Evolutionary conservation across 768 basidiomycete species (phyloP).

Genomic region (Harrya chromipes): DNA sequence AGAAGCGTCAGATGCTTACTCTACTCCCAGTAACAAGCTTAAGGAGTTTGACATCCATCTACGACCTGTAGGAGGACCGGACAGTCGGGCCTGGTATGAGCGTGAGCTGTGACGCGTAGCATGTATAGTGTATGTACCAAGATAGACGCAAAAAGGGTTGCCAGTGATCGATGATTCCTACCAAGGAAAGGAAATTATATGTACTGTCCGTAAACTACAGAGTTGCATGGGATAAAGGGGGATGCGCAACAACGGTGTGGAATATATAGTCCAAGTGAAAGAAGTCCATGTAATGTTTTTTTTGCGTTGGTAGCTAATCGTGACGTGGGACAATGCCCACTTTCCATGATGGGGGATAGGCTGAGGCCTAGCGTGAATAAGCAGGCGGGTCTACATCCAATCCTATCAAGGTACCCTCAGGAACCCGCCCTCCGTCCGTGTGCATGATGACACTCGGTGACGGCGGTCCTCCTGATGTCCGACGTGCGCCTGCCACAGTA

Average conservation of each 20-base stretch:
- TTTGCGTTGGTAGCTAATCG: conserved; percentile 14
- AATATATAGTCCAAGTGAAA: conserved; percentile 14
- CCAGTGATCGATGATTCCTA: background rate
- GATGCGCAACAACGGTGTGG: conserved; percentile 9
- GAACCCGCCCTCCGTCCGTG: conserved; percentile 24
- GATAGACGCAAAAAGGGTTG: background rate
- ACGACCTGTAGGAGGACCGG: no score
- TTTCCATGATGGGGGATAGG: background rate
- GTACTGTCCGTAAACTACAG: conserved; percentile 18
- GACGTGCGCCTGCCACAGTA: background rate
- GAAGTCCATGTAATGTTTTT: conserved; percentile 9
- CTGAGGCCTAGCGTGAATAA: conserved; percentile 17
- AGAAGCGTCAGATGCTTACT: no score
- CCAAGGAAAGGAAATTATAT: conserved; percentile 5
- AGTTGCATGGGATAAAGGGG: background rate
- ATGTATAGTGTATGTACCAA: conserved; percentile 4
- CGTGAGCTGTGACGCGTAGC: no score
- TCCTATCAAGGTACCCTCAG: background rate
- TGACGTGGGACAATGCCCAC: conserved; percentile 1
- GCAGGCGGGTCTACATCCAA: conserved; percentile 18
- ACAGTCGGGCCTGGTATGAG: no score
- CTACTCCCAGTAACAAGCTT: no score
- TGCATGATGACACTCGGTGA: conserved; percentile 22
- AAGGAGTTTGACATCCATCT: no score
- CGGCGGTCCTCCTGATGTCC: background rate